phyloP scores from a whole-genome alignment of 2,329 filamentous ascomycete species.

The Cadophora gregata region DNA sequence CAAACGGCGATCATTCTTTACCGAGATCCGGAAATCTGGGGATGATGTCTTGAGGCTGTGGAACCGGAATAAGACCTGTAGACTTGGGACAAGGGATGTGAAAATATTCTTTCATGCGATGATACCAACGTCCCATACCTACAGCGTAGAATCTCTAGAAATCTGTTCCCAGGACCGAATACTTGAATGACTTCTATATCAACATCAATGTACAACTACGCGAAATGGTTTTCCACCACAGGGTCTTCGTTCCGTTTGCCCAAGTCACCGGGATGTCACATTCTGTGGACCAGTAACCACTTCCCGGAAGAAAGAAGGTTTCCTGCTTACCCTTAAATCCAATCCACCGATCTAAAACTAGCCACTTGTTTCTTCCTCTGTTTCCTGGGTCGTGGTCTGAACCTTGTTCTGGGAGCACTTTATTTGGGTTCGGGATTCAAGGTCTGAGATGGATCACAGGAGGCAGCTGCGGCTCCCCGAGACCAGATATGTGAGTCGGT shows the following conservation, averaged over 20 bases:
- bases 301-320: not conserved
- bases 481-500: not conserved
- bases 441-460: not conserved
- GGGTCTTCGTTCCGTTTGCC: not conserved
- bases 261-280: not conserved
- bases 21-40: not conserved
- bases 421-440: not conserved
- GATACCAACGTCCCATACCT: not conserved
- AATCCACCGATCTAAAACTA: not conserved
- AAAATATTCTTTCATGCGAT: not conserved
- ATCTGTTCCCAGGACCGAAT: not conserved
- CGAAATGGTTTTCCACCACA: not conserved
- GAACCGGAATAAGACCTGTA: not conserved
- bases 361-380: not conserved
- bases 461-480: not conserved
- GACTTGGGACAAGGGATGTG: not conserved
- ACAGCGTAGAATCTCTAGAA: not conserved
- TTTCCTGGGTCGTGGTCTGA: not conserved
- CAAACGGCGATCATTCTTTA: conserved; percentile 13
- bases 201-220: not conserved
- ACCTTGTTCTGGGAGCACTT: not conserved
- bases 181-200: not conserved
- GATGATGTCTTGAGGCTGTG: not conserved
- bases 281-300: not conserved
- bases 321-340: not conserved